Evolutionary conservation across 495 filamentous ascomycete genomes (phyloP).

Genomic region (Aspergillus mulundensis): DNA sequence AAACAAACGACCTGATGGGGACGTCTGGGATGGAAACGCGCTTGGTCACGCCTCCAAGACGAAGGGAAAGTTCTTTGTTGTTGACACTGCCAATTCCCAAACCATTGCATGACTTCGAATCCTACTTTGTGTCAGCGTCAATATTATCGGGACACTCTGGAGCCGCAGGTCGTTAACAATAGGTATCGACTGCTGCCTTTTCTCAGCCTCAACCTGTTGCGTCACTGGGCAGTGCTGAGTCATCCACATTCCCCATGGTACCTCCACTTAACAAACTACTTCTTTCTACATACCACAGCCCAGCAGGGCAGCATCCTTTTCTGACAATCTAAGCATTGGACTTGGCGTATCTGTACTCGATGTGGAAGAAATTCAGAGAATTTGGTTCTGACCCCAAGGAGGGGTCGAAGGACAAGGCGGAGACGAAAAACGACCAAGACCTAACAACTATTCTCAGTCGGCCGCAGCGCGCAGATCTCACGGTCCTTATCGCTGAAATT

Average conservation of each 20-base stretch:
- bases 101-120: not conserved
- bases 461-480: conserved; percentile 47
- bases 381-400: conserved; percentile 29
- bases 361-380: conserved; percentile 42
- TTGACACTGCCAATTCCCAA: conserved; percentile 51
- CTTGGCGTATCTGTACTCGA: conserved; percentile 9
- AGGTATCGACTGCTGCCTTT: not conserved
- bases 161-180: too few relatives aligned
- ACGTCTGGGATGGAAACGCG: conserved; percentile 60
- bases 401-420: conserved; percentile 11
- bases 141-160: too few relatives aligned
- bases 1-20: conserved; percentile 34
- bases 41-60: conserved; percentile 61
- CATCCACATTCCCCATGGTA: not conserved
- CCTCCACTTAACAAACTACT: not conserved
- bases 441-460: conserved; percentile 48
- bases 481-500: conserved; percentile 41
- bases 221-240: conserved; percentile 3
- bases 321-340: not conserved
- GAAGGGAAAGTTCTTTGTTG: conserved; percentile 73
- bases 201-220: not conserved
- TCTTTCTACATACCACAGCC: not conserved
- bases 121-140: not conserved
- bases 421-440: conserved; percentile 35
- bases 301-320: not conserved